Evolutionary conservation across 164 flowering plant genomes (phyloP).

Genomic region (Dillenia turbinata): DNA sequence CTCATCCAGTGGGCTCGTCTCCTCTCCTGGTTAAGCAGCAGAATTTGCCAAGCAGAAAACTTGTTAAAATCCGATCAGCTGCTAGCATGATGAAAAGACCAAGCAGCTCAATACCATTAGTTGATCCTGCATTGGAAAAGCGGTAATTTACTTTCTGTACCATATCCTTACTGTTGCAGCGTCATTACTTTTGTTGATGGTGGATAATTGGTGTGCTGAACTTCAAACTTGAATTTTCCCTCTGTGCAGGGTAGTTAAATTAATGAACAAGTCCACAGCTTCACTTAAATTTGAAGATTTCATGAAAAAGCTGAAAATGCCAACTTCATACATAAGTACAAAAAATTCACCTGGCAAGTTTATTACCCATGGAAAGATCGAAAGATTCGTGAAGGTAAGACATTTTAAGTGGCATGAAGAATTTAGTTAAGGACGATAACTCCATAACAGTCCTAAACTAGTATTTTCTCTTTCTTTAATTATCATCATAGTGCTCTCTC

Average conservation of each 20-base stretch:
- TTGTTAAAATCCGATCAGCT: conserved; percentile 6
- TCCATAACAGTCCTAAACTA: too few relatives aligned
- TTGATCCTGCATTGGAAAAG: conserved; percentile 44
- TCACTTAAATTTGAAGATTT: conserved; percentile 50
- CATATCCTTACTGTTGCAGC: neutral
- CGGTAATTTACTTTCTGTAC: conserved; percentile 31
- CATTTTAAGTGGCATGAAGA: neutral
- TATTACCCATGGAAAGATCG: conserved; percentile 72
- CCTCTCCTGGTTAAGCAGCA: conserved; percentile 11
- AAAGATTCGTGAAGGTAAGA: conserved; percentile 64
- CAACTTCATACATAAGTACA: conserved; percentile 42
- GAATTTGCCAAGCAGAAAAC: conserved; percentile 11
- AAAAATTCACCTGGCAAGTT: conserved; percentile 41
- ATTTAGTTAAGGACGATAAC: too few relatives aligned
- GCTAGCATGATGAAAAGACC: conserved; percentile 20
- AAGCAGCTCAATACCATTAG: conserved; percentile 11
- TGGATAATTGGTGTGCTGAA: conserved; percentile 1
- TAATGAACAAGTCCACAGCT: conserved; percentile 41
- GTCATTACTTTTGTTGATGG: neutral
- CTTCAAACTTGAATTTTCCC: conserved; percentile 1
- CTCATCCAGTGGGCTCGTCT: conserved; percentile 9
- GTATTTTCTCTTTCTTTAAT: too few relatives aligned
- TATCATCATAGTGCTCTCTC: too few relatives aligned
- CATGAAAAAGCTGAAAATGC: conserved; percentile 32
- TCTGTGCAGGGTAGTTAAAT: conserved; percentile 41